Base-by-base conservation (phyloP, 768 basidiomycete genomes). In the Naganishia antarctica region DNA sequence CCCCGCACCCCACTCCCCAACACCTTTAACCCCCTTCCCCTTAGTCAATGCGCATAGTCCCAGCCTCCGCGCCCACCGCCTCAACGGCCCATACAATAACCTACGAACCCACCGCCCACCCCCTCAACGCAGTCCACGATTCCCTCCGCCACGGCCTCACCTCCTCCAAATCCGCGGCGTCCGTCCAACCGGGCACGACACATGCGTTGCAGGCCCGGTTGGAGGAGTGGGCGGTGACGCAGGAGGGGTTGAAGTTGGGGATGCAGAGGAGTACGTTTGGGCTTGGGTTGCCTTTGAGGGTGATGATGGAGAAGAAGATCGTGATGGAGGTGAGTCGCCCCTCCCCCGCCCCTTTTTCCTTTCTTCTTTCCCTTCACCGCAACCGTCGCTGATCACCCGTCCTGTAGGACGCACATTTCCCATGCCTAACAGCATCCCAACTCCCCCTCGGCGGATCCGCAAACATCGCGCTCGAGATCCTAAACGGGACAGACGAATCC, bases 221-320 rank as follows among this genome's bases (percentile, higher is more conserved):
- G 29, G 84, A 89, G 72, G 87, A 86, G 94, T 98, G 96, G 96
- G 87, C 92, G 59, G 86, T 85, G 68, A 91, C 93, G 8, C 92
- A 96, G 76, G 88, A 91, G 76, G 88, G 87, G 76, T 74, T 92
- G 53, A 87, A 87, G 75, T 81, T 97, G 64, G 91, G 85, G 50
- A 80, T 94, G 79, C 84, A 91, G 74, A 85, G 93, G 47, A 86
- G 90, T 76, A 74, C 87, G 32, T 87, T 87, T 72, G 96, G 96
- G 37, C 76, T 97, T 70, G 90, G 91, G 74, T 86, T 88, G 21
- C 96, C 96, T 1, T 84, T 94, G 78, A 84, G 93, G 31, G 81
- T 85, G 59, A 81, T 96, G 68, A 98, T 98, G 96, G 96, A 99
- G 78, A 85, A 91, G 73, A 88, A 87, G 80, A 83, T 92, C 44